These are phyloP conservation scores for Alternaria triticina DNA, from an alignment of 2,329 filamentous ascomycete species.

Conservation along the genomic window DNA sequence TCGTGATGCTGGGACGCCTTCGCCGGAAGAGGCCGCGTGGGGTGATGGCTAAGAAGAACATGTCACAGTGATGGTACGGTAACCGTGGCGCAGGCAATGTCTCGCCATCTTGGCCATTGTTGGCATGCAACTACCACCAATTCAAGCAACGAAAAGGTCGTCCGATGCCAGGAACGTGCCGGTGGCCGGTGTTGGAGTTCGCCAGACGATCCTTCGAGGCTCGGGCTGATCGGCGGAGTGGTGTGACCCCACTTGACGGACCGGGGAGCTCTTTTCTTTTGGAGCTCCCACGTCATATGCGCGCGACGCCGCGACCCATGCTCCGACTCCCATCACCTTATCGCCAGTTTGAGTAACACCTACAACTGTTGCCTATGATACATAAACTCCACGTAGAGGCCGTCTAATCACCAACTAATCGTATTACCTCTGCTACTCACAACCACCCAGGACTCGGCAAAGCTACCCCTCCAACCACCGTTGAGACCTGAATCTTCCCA, in stretches of 20 bases:
- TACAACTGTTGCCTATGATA: not conserved
- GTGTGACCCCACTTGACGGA: slow-evolving; percentile 21
- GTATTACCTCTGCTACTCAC: not conserved
- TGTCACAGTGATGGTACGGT: not conserved
- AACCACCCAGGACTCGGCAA: slow-evolving; percentile 7
- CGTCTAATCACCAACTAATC: not conserved
- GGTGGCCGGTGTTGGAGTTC: not conserved
- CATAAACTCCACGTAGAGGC: not conserved
- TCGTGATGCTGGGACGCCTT: not conserved
- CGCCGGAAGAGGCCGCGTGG: not conserved
- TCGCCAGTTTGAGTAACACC: slow-evolving; percentile 5
- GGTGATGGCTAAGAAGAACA: not conserved
- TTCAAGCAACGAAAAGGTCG: not conserved
- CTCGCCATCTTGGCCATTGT: not conserved
- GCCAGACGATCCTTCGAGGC: slow-evolving; percentile 1
- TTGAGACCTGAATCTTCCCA: slow-evolving; percentile 24
- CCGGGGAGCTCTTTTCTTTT: slow-evolving; percentile 22
- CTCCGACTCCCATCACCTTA: slow-evolving; percentile 14
- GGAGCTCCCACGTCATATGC: slow-evolving; percentile 25
- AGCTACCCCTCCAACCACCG: slow-evolving; percentile 17
- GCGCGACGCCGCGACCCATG: slow-evolving; percentile 1
- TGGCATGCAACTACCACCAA: not conserved
- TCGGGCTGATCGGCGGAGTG: slow-evolving; percentile 9
- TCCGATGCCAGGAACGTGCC: not conserved
- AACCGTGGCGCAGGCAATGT: not conserved